Evolutionary conservation across 495 filamentous ascomycete species (phyloP).

Genomic region (Hypoxylon rickii): DNA sequence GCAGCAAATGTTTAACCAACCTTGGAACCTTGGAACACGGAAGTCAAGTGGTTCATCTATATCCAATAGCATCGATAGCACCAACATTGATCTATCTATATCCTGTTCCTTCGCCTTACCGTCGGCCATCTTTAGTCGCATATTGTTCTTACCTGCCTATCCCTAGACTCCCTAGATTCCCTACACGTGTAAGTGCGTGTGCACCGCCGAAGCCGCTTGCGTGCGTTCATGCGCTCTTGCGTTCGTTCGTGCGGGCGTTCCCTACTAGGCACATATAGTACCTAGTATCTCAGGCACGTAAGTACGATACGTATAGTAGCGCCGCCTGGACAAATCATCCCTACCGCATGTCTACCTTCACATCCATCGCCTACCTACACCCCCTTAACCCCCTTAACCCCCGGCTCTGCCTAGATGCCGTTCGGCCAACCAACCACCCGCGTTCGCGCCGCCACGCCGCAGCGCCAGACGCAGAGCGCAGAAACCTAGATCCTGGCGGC

Average conservation of each 20-base stretch:
- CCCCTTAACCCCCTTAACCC: not conserved
- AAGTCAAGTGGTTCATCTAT: too few relatives aligned
- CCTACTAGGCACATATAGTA: too few relatives aligned
- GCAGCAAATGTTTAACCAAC: not conserved
- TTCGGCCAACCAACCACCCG: conserved; percentile 1
- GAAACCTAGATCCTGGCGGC: conserved; percentile 14
- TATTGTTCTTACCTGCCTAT: not conserved
- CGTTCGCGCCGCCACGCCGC: conserved; percentile 9
- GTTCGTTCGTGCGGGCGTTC: too few relatives aligned
- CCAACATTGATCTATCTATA: not conserved
- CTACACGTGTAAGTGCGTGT: not conserved
- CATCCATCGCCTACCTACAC: too few relatives aligned
- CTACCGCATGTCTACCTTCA: too few relatives aligned
- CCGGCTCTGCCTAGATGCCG: conserved; percentile 13
- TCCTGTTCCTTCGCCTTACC: conserved; percentile 1
- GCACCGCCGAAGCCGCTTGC: not conserved
- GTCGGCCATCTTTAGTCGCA: too few relatives aligned
- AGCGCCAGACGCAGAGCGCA: conserved; percentile 1
- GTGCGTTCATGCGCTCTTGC: not conserved
- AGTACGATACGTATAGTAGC: too few relatives aligned
- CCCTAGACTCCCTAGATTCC: not conserved
- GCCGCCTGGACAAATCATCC: too few relatives aligned
- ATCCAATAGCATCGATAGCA: not conserved
- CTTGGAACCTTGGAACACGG: too few relatives aligned
- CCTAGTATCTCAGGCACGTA: too few relatives aligned